phyloP scores from a whole-genome alignment of 768 basidiomycete genomes.

The Rhodocollybia butyracea region DNA sequence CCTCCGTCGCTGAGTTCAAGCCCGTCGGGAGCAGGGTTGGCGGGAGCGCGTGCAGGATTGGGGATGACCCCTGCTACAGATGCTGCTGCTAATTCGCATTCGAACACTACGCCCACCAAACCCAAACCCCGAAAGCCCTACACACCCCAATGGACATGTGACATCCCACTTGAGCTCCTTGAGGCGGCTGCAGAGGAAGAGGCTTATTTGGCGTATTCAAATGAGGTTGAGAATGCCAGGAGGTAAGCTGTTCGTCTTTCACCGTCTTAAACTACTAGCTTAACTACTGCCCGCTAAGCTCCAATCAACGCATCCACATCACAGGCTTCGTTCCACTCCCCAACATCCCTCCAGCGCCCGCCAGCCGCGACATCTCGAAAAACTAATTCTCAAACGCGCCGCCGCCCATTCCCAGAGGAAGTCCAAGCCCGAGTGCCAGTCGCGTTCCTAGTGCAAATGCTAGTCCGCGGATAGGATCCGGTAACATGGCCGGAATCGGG shows the following conservation, averaged over 20 bases:
- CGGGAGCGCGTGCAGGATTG: too few relatives aligned
- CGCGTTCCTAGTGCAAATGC: conserved; percentile 15
- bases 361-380: conserved; percentile 89
- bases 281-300: neutral
- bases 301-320: conserved; percentile 5
- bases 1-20: too few relatives aligned
- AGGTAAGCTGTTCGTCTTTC: conserved; percentile 21
- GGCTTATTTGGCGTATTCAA: conserved; percentile 49
- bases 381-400: conserved; percentile 78
- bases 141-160: conserved; percentile 61
- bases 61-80: neutral
- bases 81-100: too few relatives aligned
- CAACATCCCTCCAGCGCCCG: conserved; percentile 85
- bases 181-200: conserved; percentile 86
- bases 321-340: conserved; percentile 55
- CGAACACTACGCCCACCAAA: neutral
- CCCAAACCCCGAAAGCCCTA: neutral
- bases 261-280: conserved; percentile 5
- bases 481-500: neutral
- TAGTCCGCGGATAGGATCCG: neutral
- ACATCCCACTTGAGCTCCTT: conserved; percentile 74
- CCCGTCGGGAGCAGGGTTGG: too few relatives aligned
- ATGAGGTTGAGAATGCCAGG: conserved; percentile 25
- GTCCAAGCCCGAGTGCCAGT: conserved; percentile 22
- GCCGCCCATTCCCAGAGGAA: conserved; percentile 26